A percentile compares a stretch with the other conserved stretches of the same genome.
phyloP scores from a whole-genome alignment of 1,139 yeast genomes.

The Citeromyces siamensis region DNA sequence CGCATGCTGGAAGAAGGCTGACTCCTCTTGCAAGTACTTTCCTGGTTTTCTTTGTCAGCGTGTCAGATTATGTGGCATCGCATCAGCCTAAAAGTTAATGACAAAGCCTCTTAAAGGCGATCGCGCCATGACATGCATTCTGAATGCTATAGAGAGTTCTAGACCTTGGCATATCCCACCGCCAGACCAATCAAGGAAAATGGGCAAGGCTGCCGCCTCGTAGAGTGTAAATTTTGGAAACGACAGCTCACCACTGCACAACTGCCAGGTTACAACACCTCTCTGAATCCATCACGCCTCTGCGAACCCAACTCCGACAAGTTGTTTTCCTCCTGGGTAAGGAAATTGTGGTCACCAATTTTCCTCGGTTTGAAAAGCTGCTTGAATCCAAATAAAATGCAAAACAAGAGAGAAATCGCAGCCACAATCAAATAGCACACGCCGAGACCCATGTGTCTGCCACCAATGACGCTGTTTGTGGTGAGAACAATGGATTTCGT shows the following conservation, averaged over 20 bases:
- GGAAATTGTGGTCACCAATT: slow-evolving; percentile 26
- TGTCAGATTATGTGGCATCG: background rate
- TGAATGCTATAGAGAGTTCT: no score
- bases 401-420: slow-evolving; percentile 27
- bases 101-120: background rate
- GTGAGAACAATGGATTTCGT: slow-evolving; percentile 55
- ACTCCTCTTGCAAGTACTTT: no score
- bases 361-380: slow-evolving; percentile 23
- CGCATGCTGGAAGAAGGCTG: no score
- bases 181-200: no score
- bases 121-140: background rate
- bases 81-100: background rate
- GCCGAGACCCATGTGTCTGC: slow-evolving; percentile 56
- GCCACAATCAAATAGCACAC: slow-evolving; percentile 58
- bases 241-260: slow-evolving; percentile 6
- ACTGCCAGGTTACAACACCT: slow-evolving; percentile 2
- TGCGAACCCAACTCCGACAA: slow-evolving; percentile 5
- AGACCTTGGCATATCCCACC: no score
- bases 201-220: background rate
- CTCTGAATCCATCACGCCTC: background rate
- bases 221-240: background rate
- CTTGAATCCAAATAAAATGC: slow-evolving; percentile 29
- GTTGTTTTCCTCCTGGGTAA: slow-evolving; percentile 18
- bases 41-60: no score
- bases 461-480: slow-evolving; percentile 59